Base-by-base conservation (phyloP, 164 flowering plant genomes). In the Nymphaea colorata region DNA sequence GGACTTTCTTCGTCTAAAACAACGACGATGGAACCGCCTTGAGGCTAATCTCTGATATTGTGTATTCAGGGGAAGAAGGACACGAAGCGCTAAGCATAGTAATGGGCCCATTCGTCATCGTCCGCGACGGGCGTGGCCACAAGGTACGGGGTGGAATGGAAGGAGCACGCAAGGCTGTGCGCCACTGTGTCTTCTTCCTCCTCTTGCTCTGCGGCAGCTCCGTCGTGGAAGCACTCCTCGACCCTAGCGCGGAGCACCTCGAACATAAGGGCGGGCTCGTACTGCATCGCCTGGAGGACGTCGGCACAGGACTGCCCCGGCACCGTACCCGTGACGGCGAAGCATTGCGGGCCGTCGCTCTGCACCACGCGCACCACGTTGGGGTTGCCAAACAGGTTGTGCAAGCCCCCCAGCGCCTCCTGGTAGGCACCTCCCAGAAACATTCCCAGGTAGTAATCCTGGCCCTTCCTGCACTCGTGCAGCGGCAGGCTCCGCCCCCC, bases 351-450 rank as follows among this genome's bases (percentile, higher is more conserved):
- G 3, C 99, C 96, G 45, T 94, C 93, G 70, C 88, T 84, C 76
- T 88, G 96, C 43, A 78, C 78, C 42, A 91, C 97, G 12, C 96
- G 88, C n/a, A 90, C 92, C 14, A 94, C 90, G 72, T 96, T 91
- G 2, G 99, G 97, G 17, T 95, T 96, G 5, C 99, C 97, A 66
- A 95, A 92, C 69, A 95, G 82, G 81, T 95, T 95, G 87, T 95
- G 99, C 44, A 90, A 53, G 5, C 99, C 98, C 3, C 99, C 99
- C 25, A 95, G 90, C 66, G 99, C 98, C 94, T 95, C 99, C 91
- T 95, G 85, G 76, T 95, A 95, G 74, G 99, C 99, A 77, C 99
- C 99, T 64, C 99, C 99, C 73, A 95, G 77, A 74, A 94, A 94
- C 99, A 94, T 88, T 65, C 99, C 99, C 85, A 91, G 59, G 69